Evolutionary conservation across 306 rosid species (phyloP), one percentile per base, ranked within the genome.

Genomic region (Citrullus amarus): DNA sequence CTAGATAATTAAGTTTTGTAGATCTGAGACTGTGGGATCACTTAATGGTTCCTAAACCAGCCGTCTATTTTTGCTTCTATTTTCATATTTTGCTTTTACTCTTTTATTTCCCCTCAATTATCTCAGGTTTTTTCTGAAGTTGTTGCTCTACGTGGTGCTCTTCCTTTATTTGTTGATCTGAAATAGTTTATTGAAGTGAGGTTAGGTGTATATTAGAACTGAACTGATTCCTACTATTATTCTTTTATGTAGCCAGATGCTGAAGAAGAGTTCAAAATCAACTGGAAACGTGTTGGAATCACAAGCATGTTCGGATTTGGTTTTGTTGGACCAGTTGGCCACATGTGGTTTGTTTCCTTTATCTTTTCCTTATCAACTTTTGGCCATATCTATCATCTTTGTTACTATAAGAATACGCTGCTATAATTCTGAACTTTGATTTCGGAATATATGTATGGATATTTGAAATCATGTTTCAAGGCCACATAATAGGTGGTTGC

Each of bases 271-370:
- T 86, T 84, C 79, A 79, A 46, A 32, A 69, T 91, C 59, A 81
- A 90, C 81, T 90, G 98, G 98, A 88, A 75, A 82, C 91, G 98
- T 7, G 86, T 88, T 36, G 97, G 87, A 79, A 86, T 86, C 82
- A 93, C 97, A 51, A 93, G 98, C 74, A 56, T 83, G 57, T 93
- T 89, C 85, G 98, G 98, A 28, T 73, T 90, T 5, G 92, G 89
- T 77, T 93, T 88, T 85, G 94, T 93, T 79, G 98, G 98, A 58
- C 98, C 98, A 0, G 90, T 91, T 62, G 96, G 98, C 41, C 96
- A 91, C 84, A 91, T 93, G 87, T 93, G 97, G 98, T 91, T 79
- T 66, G 85, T 87, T 56, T 72, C 78, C 76, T 58, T 14, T 43
- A 11, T 75, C 68, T 36, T 16, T 34, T 22, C 38, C 20, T 67